A percentile compares a stretch with the other conserved stretches of the same genome.
Evolutionary conservation across 139 green algal genomes (phyloP).

Genomic region (Deuterostichococcus epilithicus): DNA sequence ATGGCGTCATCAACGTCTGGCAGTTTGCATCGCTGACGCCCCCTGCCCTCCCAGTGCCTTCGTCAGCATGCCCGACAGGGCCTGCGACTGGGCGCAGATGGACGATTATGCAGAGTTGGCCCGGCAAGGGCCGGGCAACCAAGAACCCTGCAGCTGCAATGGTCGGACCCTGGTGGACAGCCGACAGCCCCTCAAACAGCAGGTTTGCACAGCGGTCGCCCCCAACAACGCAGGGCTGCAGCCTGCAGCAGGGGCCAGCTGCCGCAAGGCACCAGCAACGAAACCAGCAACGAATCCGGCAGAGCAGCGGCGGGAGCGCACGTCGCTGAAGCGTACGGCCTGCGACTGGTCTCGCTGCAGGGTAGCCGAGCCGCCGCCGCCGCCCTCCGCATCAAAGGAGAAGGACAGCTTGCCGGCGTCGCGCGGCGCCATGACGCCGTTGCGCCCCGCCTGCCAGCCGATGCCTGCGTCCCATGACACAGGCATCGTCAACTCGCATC

Average conservation of each 20-base stretch:
- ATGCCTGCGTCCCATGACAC: background rate
- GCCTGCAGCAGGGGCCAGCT: no score
- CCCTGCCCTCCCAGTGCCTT: conserved; percentile 16
- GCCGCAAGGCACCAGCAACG: no score
- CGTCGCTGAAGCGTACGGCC: background rate
- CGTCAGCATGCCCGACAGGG: background rate
- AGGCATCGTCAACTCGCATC: conserved; percentile 9
- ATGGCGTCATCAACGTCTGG: no score
- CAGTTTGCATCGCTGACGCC: no score
- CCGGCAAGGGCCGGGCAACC: no score
- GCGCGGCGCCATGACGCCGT: background rate
- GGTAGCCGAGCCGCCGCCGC: background rate
- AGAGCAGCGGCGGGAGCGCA: background rate
- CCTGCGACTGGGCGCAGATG: conserved; percentile 6
- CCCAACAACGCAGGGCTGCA: no score
- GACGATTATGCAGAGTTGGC: no score
- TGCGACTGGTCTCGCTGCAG: background rate
- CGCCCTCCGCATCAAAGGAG: conserved; percentile 28
- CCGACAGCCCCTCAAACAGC: no score
- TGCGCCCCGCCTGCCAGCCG: background rate
- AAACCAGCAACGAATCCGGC: no score
- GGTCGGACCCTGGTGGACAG: no score
- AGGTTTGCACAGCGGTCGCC: no score
- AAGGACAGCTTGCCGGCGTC: conserved; percentile 29
- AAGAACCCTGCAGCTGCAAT: no score